Evolutionary conservation across 371 early-diverging fungal species (phyloP), one percentile per base, ranked within the genome.

Genomic region (Mucor sp.): DNA sequence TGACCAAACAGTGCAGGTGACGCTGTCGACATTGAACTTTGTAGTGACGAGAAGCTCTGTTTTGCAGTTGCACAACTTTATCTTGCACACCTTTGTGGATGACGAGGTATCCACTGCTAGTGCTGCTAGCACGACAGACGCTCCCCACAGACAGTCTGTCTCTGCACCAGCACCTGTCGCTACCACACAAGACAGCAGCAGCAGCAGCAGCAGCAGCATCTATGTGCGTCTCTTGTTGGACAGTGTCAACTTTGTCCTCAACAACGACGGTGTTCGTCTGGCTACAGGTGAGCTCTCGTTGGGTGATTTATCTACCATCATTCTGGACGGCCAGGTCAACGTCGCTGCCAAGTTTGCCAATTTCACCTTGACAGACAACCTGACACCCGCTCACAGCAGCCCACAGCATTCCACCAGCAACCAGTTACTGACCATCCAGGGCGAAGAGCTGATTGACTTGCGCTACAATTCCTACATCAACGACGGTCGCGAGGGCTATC

Each of bases 341-440:
- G 87, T 97, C 0, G 87, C 83, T 12, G 97, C 96, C 47, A 92
- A 91, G 56, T 82, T 99, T 50, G 97, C 96, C 35, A 93, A 93
- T 65, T 86, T 98, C 25, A 86, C 88, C 5, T 71, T 97, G 17
- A 87, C 88, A 0, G 91, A 94, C 68, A 87, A 91, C 50, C 70
- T 85, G 30, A 78, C 68, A 50, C 73, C 77, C 27, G 71, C 33
- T 21, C 21, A 9, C 14, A 23, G 8, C 41, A 66, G 33, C 28
- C 30, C 43, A 35, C 39, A 71, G 1, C 62, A 57, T 79, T 82
- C 35, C 21, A 41, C 33, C 25, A 62, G 57, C 28, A 65, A 71
- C 17, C 79, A 91, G 62, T 80, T 97, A 12, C 74, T 98, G 33
- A 86, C 87, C 0, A 94, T 98, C 63, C 93, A 95, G 73, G 96